These are phyloP conservation scores for Clarireedia hainanense DNA, from an alignment of 2,329 filamentous ascomycete species.

Conservation along the genomic window DNA sequence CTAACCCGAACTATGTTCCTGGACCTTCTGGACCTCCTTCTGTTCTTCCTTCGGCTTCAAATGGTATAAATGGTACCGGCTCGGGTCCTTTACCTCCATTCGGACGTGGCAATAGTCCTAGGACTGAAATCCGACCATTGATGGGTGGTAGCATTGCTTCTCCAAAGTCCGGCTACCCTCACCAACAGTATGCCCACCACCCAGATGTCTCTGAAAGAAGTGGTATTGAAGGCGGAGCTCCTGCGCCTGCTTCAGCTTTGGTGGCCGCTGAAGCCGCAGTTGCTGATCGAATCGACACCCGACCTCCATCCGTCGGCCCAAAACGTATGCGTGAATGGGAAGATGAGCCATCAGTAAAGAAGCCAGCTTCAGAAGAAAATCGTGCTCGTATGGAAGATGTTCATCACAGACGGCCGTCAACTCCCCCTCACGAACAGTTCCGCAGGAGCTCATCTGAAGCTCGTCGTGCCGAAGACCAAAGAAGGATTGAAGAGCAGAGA, in stretches of 20 bases:
- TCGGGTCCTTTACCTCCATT: slow-evolving; percentile 55
- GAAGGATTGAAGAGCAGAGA: slow-evolving; percentile 55
- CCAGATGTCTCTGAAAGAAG: slow-evolving; percentile 41
- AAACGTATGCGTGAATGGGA: slow-evolving; percentile 95
- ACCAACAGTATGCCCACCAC: slow-evolving; percentile 73
- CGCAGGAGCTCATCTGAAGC: slow-evolving; percentile 72
- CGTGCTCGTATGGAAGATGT: slow-evolving; percentile 81
- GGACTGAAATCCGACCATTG: slow-evolving; percentile 74
- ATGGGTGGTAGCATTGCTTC: slow-evolving; percentile 84
- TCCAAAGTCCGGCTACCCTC: slow-evolving; percentile 78
- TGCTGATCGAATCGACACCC: slow-evolving; percentile 56
- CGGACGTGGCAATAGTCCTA: slow-evolving; percentile 65
- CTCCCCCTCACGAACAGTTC: slow-evolving; percentile 57
- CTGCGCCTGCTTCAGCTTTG: slow-evolving; percentile 55
- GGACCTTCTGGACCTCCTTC: slow-evolving; percentile 30
- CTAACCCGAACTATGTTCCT: slow-evolving; percentile 53
- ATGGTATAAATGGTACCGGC: slow-evolving; percentile 25
- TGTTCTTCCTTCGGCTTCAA: slow-evolving; percentile 37
- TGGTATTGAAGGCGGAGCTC: slow-evolving; percentile 50
- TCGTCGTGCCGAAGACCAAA: slow-evolving; percentile 53
- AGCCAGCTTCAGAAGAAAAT: slow-evolving; percentile 80
- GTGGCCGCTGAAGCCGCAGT: slow-evolving; percentile 61
- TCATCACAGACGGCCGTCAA: slow-evolving; percentile 69
- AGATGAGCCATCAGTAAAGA: slow-evolving; percentile 68
- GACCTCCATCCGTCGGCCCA: slow-evolving; percentile 69